A percentile compares a stretch with the other conserved stretches of the same genome.
Conservation (phyloP, 2,329 filamentous ascomycete genomes). For the Cladophialophora exuberans region DNA sequence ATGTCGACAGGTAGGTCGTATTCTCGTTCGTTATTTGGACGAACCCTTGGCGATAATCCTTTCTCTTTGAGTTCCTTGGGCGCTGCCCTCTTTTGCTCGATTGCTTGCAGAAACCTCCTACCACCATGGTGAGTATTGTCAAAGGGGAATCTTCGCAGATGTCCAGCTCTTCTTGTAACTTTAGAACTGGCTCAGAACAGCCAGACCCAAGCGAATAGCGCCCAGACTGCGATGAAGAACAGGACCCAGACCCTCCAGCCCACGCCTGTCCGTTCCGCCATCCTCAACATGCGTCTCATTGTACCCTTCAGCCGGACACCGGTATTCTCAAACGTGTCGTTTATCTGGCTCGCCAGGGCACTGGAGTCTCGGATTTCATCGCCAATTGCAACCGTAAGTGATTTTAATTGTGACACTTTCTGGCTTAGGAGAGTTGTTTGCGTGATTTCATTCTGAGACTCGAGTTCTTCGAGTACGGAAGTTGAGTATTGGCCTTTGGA, state of each 20-base stretch:
- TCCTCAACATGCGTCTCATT: slow-evolving; percentile 95
- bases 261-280: slow-evolving; percentile 94
- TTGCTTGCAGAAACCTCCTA: too few relatives aligned
- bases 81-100: too few relatives aligned
- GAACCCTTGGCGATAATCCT: too few relatives aligned
- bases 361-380: slow-evolving; percentile 92
- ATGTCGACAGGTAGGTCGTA: too few relatives aligned
- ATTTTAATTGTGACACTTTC: slow-evolving; percentile 34
- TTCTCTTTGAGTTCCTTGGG: too few relatives aligned
- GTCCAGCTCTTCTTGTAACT: neutral
- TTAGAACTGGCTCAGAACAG: slow-evolving; percentile 64
- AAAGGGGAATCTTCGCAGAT: too few relatives aligned
- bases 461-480: slow-evolving; percentile 86
- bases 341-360: slow-evolving; percentile 90
- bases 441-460: slow-evolving; percentile 93
- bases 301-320: slow-evolving; percentile 80
- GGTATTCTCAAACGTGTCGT: slow-evolving; percentile 88
- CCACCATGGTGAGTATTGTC: too few relatives aligned
- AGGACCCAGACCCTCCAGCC: slow-evolving; percentile 92
- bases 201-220: slow-evolving; percentile 93
- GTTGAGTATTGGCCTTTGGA: slow-evolving; percentile 86
- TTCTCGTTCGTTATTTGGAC: too few relatives aligned
- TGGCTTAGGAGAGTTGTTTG: slow-evolving; percentile 42
- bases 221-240: slow-evolving; percentile 81
- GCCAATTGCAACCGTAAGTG: slow-evolving; percentile 92